These are phyloP conservation scores for Taphrina deformans DNA, from an alignment of 1,139 yeast species.

Conservation along the genomic window DNA sequence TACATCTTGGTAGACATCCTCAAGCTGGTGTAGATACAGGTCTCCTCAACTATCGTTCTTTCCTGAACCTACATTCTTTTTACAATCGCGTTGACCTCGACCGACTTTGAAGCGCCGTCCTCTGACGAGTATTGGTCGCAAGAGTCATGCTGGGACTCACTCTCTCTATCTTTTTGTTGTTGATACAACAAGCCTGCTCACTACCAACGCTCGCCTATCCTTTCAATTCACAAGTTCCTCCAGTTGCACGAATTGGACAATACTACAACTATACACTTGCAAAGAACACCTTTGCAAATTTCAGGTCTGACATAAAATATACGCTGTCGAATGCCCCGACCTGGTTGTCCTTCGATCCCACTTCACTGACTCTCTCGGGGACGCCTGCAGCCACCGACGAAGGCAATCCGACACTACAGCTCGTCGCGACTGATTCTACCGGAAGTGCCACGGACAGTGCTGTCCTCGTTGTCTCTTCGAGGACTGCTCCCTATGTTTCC, in stretches of 20 bases:
- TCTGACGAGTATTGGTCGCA: not conserved
- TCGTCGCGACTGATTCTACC: constrained; percentile 59
- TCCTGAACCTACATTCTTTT: not conserved
- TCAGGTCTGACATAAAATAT: constrained; percentile 54
- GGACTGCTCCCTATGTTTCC: constrained; percentile 39
- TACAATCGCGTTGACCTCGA: not conserved
- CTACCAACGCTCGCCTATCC: constrained; percentile 71
- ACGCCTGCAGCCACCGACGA: constrained; percentile 57
- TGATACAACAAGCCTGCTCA: not conserved
- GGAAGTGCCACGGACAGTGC: constrained; percentile 37
- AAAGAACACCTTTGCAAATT: constrained; percentile 58
- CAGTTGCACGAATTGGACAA: constrained; percentile 72
- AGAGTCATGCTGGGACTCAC: constrained; percentile 1
- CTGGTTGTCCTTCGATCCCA: constrained; percentile 75
- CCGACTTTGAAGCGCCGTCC: not conserved
- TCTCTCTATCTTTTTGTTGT: not conserved
- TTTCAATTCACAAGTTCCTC: constrained; percentile 76
- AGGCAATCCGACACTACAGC: constrained; percentile 51
- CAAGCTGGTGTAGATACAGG: not conserved
- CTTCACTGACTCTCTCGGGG: constrained; percentile 66
- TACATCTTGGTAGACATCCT: not conserved
- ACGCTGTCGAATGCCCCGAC: constrained; percentile 61
- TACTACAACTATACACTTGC: constrained; percentile 69
- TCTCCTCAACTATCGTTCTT: not conserved
- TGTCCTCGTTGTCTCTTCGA: constrained; percentile 38